Base-by-base conservation (phyloP, 2,329 filamentous ascomycete genomes). In the Arthrobotrys megalospora region DNA sequence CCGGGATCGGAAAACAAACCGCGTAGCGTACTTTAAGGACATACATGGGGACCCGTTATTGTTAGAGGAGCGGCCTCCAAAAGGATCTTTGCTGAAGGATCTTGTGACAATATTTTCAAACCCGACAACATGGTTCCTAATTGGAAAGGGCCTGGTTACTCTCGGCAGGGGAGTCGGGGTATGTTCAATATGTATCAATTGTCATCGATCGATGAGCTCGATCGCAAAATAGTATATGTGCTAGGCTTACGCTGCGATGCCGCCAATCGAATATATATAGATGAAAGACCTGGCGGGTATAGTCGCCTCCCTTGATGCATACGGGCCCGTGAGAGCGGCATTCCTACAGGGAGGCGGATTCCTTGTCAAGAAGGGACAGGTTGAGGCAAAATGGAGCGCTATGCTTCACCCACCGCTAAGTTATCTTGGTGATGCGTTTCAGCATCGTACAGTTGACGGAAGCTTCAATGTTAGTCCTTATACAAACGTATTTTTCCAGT, bases 361-460 rank as follows among this genome's bases (percentile, higher is more conserved):
- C 3, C 14, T 71, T 7, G 38, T 77, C 1, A 77, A 71, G 41
- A 66, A 52, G 21, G 73, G 73, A 8, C 73, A 77, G 21, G 24
- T 77, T 14, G 73, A 77, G 19, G 28, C 50, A 28, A 77, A 77
- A 77, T 77, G 73, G 73, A 71, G 24, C 43, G 60, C 66, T 10
- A 77, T 79, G 76, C 76, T 72, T 11, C 76, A 79, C 32, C 76
- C 76, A 3, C 76, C 76, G 1, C 50, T 79, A 47, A 79, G 76
- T 21, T 79, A 79, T 53, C 43, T 72, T 14, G 76, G 76, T 10
- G 68, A 73, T 65, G 72, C 65, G 8, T 76, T 72, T 16, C 76
- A 79, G 38, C 64, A 73, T 28, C 62, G 76, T 14, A 58, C 73
- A 4, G 21, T 77, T n/a, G 73, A 77, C 53, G 73, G 73, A 19